These are phyloP conservation scores for Orbilia brochopaga DNA, from an alignment of 2,329 filamentous ascomycete genomes.

Conservation along the genomic window DNA sequence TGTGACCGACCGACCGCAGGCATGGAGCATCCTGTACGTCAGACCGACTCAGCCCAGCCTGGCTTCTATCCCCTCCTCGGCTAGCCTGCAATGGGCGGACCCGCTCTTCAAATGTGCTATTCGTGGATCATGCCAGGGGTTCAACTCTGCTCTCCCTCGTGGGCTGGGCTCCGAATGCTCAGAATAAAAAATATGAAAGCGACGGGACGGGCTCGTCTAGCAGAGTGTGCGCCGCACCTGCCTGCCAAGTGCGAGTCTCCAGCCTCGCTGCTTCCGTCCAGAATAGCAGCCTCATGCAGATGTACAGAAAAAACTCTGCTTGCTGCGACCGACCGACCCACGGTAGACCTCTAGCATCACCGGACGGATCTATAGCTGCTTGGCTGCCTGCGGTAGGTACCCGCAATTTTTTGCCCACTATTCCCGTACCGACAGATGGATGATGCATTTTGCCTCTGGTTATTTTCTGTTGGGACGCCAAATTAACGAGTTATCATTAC, in stretches of 20 bases:
- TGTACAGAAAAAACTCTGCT: background rate
- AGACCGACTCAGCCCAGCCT: constrained; percentile 2
- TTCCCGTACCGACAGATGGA: no score
- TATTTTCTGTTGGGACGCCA: no score
- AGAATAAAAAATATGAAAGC: no score
- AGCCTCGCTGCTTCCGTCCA: constrained; percentile 3
- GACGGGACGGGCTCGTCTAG: background rate
- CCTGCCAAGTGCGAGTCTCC: constrained; percentile 7
- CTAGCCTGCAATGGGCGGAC: background rate
- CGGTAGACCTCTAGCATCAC: no score
- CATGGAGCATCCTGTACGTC: constrained; percentile 1
- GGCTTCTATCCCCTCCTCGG: background rate
- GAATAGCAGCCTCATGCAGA: constrained; percentile 6
- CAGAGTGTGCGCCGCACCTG: constrained; percentile 4
- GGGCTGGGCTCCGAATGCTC: no score
- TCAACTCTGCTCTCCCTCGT: background rate
- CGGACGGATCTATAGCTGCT: no score
- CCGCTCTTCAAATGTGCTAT: background rate
- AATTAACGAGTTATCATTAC: no score
- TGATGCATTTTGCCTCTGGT: no score
- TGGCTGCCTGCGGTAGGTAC: no score
- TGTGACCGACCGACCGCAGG: background rate
- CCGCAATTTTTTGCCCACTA: no score
- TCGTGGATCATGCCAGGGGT: constrained; percentile 1
- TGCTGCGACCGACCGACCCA: no score